Base-by-base conservation (phyloP, 1,139 yeast genomes). In the Yamadazyma kanchanaburiensis region DNA sequence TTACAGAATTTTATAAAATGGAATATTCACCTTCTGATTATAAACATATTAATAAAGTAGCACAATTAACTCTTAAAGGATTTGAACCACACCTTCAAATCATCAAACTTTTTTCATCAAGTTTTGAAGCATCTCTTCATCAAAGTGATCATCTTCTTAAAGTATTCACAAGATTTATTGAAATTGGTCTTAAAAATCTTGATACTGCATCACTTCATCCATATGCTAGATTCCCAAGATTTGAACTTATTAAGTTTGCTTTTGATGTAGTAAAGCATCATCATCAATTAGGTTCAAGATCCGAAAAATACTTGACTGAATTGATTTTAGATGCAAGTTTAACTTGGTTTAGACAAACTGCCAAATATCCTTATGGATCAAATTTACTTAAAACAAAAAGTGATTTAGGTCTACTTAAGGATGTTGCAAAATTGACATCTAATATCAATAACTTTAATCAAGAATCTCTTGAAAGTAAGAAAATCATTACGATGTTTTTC, bases 21-120 rank as follows among this genome's bases (percentile, higher is more conserved):
- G 95, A 86, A 44, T 94, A 94, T 49, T 66, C 88, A 1, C 97
- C 98, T 11, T 79, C 94, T 30, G 81, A 84, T 56, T 79, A 77
- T 43, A 67, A 66, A 25, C 69, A 63, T 7, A 68, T 80, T n/a
- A 72, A 76, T 36, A 71, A 71, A 40, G 56, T 65, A 21, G 77
- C 87, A 1, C 55, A 58, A 4, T 39, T 54, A 4, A 34, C 37
- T 12, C 25, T 32, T 12, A 61, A 68, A 31, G 56, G 67, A n/a
- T 67, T 87, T 44, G 81, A 80, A 34, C 86, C 95, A 1, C 97
- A 91, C 53, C 58, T 76, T 29, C 70, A 73, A 39, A 67, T 91
- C 16, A 76, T 86, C 32, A 64, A 77, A 32, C 73, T 88, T 49
- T 72, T 91, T 45, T 59, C 80, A 3, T 82, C 95, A n/a, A 82